Base-by-base conservation (phyloP, 257 asterid species). In the Plantago elongata region DNA sequence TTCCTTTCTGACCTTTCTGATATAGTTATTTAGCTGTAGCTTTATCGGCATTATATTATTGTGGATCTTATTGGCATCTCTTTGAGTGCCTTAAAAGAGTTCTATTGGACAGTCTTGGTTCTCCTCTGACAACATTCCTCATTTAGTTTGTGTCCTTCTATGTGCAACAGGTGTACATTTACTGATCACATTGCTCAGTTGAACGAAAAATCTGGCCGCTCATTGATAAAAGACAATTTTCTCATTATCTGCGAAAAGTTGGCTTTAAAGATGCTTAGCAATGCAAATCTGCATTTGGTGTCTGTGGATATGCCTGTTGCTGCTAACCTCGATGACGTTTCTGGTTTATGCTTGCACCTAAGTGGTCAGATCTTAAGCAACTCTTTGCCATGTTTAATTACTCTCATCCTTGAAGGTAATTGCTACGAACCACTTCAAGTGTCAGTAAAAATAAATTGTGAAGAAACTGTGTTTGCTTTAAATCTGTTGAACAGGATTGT, bases 281-380 rank as follows among this genome's bases (percentile, higher is more conserved):
- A 89, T 69, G 83, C 92, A 66, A 83, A 85, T 74, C 74, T 93
- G 44, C 77, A 69, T 67, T 94, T 87, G 40, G 87, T 87, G 59
- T 83, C 97, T 1, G 90, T 93, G 72, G 96, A 89, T 75, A 82
- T 93, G 94, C 95, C 97, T 61, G 87, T 89, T 71, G 88, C 96
- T 56, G 77, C 88, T 72, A 81, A 72, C 70, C 90, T 89, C 51
- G 81, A 89, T 68, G 97, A 87, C 59, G 69, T 86, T 29, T 77
- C 99, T 51, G 99, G 99, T 71, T 68, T 87, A 58, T 74, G 83
- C 76, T 69, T 89, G 70, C 77, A 95, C 56, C 84, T 93, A 52
- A 85, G 97, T 71, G 87, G 96, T 62, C 95, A 93, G 83, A 85
- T 87, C 61, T 72, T 89, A 77, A 80, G 84, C 75, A 89, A 77